Evolutionary conservation across 495 filamentous ascomycete genomes (phyloP), one percentile per base, ranked within the genome.

Genomic region (Xylona heveae): DNA sequence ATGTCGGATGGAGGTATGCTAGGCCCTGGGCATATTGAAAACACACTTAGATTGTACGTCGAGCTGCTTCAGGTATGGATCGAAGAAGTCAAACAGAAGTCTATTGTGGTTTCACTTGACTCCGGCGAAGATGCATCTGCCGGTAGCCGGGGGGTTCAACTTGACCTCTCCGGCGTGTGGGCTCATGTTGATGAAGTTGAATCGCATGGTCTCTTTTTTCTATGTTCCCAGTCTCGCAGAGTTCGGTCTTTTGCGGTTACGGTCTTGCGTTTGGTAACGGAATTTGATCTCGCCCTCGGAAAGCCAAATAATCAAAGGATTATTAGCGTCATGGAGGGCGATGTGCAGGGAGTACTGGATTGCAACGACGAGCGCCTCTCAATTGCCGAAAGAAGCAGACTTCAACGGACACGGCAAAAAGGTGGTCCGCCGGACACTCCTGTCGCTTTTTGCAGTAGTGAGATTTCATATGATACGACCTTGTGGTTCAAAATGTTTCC

Each of bases 1-100:
- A 93, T 93, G 77, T 91, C 84, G 6, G 90, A 95, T 43, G 83
- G 92, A 26, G 88, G 90, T 3, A 84, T 99, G 79, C 68, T 97
- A 16, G 88, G 88, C 4, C 73, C 82, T 16, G 79, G 73, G 6
- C 90, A 97, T 46, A 93, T 97, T 31, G 90, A 99, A 44, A 91
- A 74, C 36, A 95, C 90, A 3, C 48, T 99, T 12, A 69, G 71
- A 38, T 62, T 99, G 0, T 99, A 95, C 46, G 78, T 99, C 27
- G 83, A 99, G 49, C 55, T 95, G 6, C 59, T 99, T 20, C 66
- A 76, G 35, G 94, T 99, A 25, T 99, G 88, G 88, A 88, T 92
- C 19, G 83, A 94, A 32, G 83, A 94, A 45, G 85, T 95, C 42
- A 76, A 78, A 38, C 68, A 74, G 23, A 94, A 92, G 46, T 78